A percentile compares a stretch with the other conserved stretches of the same genome.
These are phyloP conservation scores for Suillus occidentalis DNA, from an alignment of 768 basidiomycete genomes.

Conservation along the genomic window DNA sequence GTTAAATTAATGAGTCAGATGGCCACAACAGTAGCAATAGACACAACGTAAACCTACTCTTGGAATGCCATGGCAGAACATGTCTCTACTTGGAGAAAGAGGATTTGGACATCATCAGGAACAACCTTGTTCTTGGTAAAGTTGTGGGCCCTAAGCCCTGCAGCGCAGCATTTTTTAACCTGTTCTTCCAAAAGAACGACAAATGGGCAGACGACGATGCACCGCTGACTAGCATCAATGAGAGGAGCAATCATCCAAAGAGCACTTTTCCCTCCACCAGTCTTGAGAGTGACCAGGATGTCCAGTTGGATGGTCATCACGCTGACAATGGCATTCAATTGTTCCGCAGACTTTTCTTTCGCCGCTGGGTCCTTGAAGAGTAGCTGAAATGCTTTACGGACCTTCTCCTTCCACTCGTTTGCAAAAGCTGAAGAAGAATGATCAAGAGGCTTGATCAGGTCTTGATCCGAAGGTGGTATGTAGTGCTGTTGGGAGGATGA, in stretches of 20 bases:
- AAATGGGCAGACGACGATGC: background rate
- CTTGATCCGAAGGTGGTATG: too few relatives aligned
- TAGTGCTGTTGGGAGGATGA: too few relatives aligned
- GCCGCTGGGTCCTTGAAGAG: background rate
- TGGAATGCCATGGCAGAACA: background rate
- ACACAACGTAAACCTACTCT: background rate
- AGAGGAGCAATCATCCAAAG: background rate
- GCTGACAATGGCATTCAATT: background rate
- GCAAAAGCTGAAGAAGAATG: too few relatives aligned
- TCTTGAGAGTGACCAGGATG: background rate
- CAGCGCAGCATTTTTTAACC: background rate
- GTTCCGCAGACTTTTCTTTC: background rate
- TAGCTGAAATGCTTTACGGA: too few relatives aligned
- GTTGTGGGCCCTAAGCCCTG: background rate
- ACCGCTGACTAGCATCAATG: background rate
- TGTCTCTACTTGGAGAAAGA: background rate
- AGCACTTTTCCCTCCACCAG: background rate
- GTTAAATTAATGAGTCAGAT: too few relatives aligned
- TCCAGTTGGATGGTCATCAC: background rate
- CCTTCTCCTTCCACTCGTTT: too few relatives aligned
- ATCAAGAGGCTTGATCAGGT: too few relatives aligned
- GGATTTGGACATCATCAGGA: background rate
- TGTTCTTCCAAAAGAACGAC: background rate
- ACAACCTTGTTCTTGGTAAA: background rate
- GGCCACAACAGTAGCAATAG: too few relatives aligned